Conservation (phyloP, 1,284 basidiomycete genomes). For the Schizopora paradoxa region DNA sequence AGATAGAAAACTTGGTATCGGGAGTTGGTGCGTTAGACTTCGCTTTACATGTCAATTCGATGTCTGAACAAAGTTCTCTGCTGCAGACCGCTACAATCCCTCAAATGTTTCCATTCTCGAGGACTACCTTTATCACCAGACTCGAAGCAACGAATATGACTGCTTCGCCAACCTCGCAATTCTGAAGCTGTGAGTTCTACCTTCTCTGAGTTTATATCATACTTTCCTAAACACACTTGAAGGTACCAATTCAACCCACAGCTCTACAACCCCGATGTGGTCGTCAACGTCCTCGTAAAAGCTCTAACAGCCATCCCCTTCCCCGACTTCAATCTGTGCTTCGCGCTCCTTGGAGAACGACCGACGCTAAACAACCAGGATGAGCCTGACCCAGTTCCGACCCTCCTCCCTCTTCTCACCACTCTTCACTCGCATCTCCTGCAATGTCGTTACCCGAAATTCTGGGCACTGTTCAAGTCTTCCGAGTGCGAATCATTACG, state of each 20-base stretch:
- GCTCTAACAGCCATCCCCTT: conserved; percentile 77
- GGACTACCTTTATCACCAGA: conserved; percentile 92
- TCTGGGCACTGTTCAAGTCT: conserved; percentile 76
- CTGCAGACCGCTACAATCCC: conserved; percentile 89
- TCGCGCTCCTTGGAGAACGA: conserved; percentile 83
- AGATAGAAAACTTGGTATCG: conserved; percentile 87
- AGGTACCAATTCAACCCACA: conserved; percentile 97
- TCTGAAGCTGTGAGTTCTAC: conserved; percentile 62
- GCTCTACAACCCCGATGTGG: conserved; percentile 88
- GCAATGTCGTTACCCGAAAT: conserved; percentile 86
- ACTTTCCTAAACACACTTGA: conserved; percentile 8
- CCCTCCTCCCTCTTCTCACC: conserved; percentile 72
- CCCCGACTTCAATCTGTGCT: conserved; percentile 91
- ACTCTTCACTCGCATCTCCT: conserved; percentile 74
- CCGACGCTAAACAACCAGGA: conserved; percentile 55
- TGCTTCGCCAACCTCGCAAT: conserved; percentile 90
- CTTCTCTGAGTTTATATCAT: conserved; percentile 1
- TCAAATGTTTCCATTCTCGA: conserved; percentile 89
- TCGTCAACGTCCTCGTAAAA: conserved; percentile 93
- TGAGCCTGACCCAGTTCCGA: conserved; percentile 73
- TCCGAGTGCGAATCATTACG: conserved; percentile 64
- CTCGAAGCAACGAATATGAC: conserved; percentile 86
- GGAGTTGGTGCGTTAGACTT: conserved; percentile 69
- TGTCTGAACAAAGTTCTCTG: conserved; percentile 12
- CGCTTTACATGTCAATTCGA: conserved; percentile 6